Percentiles rank a stretch among this genome's conserved stretches.
phyloP scores from a whole-genome alignment of 2,329 filamentous ascomycete genomes.

The Seiridium cupressi region DNA sequence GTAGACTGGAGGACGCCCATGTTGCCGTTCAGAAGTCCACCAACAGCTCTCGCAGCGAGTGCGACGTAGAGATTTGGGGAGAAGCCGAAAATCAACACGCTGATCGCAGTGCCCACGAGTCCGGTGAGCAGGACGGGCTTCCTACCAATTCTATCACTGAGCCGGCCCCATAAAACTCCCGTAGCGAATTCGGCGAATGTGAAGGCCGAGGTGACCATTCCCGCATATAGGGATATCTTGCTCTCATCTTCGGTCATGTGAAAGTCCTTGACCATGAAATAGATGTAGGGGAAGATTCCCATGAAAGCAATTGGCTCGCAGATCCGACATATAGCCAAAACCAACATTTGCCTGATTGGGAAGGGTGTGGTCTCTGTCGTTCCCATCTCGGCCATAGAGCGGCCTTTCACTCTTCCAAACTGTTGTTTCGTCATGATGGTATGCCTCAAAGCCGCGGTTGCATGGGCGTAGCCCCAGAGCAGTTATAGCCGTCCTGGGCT shows the following conservation, averaged over 20 bases:
- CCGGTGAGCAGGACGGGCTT: conserved; percentile 84
- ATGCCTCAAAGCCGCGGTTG: background rate
- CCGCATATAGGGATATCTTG: conserved; percentile 87
- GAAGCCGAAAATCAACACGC: conserved; percentile 80
- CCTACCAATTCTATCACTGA: conserved; percentile 88
- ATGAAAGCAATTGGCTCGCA: conserved; percentile 99
- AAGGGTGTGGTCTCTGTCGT: conserved; percentile 25
- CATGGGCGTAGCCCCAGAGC: background rate
- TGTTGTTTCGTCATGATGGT: conserved; percentile 20
- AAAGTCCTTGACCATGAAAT: conserved; percentile 95
- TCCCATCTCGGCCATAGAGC: conserved; percentile 11
- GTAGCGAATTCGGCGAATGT: conserved; percentile 94
- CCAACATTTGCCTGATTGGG: conserved; percentile 33
- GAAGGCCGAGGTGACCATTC: conserved; percentile 94
- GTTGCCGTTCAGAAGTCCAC: conserved; percentile 86
- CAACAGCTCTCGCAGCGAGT: conserved; percentile 70
- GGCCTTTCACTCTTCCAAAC: conserved; percentile 18
- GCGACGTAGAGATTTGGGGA: conserved; percentile 83
- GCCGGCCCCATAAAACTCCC: conserved; percentile 85
- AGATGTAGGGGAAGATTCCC: conserved; percentile 98
- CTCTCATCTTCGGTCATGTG: conserved; percentile 74
- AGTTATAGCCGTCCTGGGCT: background rate
- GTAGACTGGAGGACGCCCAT: conserved; percentile 95
- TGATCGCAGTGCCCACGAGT: conserved; percentile 78
- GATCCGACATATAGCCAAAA: conserved; percentile 79